A percentile compares a stretch with the other conserved stretches of the same genome.
Evolutionary conservation across 495 filamentous ascomycete genomes (phyloP).

Genomic region (Cryomyces minteri): DNA sequence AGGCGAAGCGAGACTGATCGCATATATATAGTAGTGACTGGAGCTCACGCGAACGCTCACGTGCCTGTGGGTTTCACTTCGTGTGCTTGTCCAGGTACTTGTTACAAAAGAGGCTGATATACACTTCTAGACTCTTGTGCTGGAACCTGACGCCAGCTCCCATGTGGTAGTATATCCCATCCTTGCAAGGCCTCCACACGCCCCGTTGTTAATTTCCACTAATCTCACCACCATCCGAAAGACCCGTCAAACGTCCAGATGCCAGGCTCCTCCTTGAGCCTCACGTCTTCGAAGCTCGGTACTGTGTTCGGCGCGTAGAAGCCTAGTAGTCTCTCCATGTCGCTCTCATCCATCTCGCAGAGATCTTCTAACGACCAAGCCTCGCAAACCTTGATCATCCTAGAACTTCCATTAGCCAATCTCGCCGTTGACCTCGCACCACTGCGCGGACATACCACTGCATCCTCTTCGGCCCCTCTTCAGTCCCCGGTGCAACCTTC

Average conservation of each 20-base stretch:
- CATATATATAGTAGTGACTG: no score
- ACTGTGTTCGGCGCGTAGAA: conserved; percentile 38
- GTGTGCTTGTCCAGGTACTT: no score
- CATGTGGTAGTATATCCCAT: no score
- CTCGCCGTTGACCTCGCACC: not conserved
- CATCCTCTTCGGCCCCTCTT: conserved; percentile 82
- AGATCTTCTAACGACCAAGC: conserved; percentile 72
- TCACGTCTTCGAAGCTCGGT: conserved; percentile 18
- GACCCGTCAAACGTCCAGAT: conserved; percentile 17
- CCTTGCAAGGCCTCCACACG: no score
- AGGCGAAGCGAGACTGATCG: no score
- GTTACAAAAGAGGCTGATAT: no score
- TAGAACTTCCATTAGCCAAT: conserved; percentile 10
- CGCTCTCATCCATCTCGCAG: conserved; percentile 62
- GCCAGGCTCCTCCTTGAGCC: conserved; percentile 12
- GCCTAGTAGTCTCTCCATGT: conserved; percentile 59
- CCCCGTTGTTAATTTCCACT: no score
- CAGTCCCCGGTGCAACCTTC: conserved; percentile 46
- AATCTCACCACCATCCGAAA: conserved; percentile 11
- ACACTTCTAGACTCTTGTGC: no score
- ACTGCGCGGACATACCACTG: conserved; percentile 41
- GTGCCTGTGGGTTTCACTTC: no score
- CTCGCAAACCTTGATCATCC: conserved; percentile 86
- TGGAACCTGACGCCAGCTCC: no score
- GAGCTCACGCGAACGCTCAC: no score